Percentiles rank a stretch among this genome's conserved stretches.
Evolutionary conservation across 2,329 filamentous ascomycete genomes (phyloP).

Genomic region (Metarhizium brunneum): DNA sequence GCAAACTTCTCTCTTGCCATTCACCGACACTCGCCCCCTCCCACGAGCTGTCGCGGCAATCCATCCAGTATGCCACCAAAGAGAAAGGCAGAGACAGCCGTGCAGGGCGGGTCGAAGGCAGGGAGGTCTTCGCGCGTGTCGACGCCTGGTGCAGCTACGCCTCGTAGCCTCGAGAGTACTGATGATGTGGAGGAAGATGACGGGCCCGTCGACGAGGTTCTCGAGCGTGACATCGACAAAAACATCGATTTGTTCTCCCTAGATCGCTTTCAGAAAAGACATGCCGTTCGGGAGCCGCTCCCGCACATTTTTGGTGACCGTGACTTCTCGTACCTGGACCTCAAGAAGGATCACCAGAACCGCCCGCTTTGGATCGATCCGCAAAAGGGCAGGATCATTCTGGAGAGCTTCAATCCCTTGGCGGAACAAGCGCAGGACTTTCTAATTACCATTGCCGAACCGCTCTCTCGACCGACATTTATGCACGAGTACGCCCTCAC

Average conservation of each 20-base stretch:
- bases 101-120: constrained; percentile 41
- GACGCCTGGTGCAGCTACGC: constrained; percentile 52
- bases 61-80: constrained; percentile 53
- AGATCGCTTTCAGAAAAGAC: constrained; percentile 39
- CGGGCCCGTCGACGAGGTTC: constrained; percentile 39
- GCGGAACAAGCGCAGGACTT: constrained; percentile 88
- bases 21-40: background rate
- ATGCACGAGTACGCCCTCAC: constrained; percentile 92
- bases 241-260: constrained; percentile 52
- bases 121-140: constrained; percentile 48
- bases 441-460: constrained; percentile 90
- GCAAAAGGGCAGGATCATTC: constrained; percentile 73
- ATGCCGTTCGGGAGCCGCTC: constrained; percentile 33
- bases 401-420: constrained; percentile 88
- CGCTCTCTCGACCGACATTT: constrained; percentile 77
- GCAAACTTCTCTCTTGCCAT: constrained; percentile 1
- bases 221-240: constrained; percentile 45
- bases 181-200: constrained; percentile 42
- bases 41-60: constrained; percentile 10
- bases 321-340: constrained; percentile 73
- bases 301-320: constrained; percentile 36
- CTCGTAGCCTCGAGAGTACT: constrained; percentile 46
- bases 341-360: constrained; percentile 84
- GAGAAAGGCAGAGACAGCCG: constrained; percentile 51
- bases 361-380: constrained; percentile 93